These are phyloP conservation scores for Claviceps digitariae DNA, from an alignment of 2,329 filamentous ascomycete species.

Conservation along the genomic window DNA sequence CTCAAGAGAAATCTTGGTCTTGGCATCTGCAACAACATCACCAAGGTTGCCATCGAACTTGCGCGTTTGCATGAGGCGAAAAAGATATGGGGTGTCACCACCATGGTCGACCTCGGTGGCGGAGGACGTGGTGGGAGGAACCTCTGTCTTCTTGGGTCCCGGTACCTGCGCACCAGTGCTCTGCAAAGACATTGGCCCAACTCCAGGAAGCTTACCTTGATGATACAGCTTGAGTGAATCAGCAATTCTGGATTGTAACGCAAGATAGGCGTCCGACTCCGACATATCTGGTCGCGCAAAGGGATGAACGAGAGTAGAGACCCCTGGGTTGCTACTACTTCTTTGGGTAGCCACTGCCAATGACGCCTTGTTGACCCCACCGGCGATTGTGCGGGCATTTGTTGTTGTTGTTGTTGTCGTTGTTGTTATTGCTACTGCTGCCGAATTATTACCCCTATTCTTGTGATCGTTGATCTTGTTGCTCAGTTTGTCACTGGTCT, in stretches of 20 bases:
- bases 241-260: constrained; percentile 38
- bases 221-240: constrained; percentile 39
- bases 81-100: constrained; percentile 51
- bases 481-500: constrained; percentile 22
- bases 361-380: constrained; percentile 14
- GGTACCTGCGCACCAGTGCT: constrained; percentile 9
- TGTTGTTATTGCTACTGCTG: not conserved
- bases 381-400: not conserved
- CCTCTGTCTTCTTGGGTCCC: not conserved
- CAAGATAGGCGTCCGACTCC: constrained; percentile 37
- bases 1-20: constrained; percentile 36
- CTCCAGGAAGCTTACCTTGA: constrained; percentile 36
- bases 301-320: constrained; percentile 18
- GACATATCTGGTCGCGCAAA: constrained; percentile 31
- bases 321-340: not conserved
- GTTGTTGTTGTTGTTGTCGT: not conserved
- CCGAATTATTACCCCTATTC: not conserved
- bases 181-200: constrained; percentile 29
- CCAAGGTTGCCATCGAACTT: constrained; percentile 48
- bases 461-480: not conserved
- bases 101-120: constrained; percentile 34
- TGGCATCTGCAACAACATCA: constrained; percentile 45
- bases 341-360: not conserved
- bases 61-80: constrained; percentile 46
- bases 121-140: not conserved